Evolutionary conservation across 306 rosid genomes (phyloP).

Genomic region (apple (Malus domestica)): DNA sequence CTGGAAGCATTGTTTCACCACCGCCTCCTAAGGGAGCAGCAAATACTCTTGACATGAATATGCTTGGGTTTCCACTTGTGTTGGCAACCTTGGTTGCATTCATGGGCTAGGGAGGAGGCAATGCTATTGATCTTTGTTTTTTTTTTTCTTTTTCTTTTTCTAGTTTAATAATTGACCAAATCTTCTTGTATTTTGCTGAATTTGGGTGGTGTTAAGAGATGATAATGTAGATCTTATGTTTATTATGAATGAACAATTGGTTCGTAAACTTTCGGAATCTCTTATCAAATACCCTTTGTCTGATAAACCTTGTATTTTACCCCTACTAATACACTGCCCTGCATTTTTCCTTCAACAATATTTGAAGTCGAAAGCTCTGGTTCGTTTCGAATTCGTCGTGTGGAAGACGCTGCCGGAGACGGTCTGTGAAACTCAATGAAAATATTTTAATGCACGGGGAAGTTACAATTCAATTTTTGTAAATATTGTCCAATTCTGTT

Average conservation of each 20-base stretch:
- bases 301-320: too few species aligned
- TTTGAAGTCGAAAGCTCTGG: too few species aligned
- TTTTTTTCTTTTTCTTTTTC: conserved; percentile 4
- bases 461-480: too few species aligned
- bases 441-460: too few species aligned
- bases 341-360: too few species aligned
- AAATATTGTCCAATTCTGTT: too few species aligned
- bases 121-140: conserved; percentile 29
- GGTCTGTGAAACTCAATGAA: too few species aligned
- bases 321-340: too few species aligned
- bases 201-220: background rate
- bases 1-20: background rate
- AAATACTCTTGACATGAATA: conserved; percentile 12
- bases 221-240: background rate
- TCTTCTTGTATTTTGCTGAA: conserved; percentile 15
- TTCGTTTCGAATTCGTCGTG: too few species aligned
- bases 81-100: conserved; percentile 24
- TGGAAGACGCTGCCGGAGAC: too few species aligned
- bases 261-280: background rate
- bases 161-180: background rate
- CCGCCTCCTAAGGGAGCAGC: conserved; percentile 29
- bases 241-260: background rate
- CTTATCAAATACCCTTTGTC: background rate
- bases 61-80: conserved; percentile 31
- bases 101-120: conserved; percentile 68